These are phyloP conservation scores for Castanea crenata DNA, from an alignment of 306 rosid species.

Conservation along the genomic window DNA sequence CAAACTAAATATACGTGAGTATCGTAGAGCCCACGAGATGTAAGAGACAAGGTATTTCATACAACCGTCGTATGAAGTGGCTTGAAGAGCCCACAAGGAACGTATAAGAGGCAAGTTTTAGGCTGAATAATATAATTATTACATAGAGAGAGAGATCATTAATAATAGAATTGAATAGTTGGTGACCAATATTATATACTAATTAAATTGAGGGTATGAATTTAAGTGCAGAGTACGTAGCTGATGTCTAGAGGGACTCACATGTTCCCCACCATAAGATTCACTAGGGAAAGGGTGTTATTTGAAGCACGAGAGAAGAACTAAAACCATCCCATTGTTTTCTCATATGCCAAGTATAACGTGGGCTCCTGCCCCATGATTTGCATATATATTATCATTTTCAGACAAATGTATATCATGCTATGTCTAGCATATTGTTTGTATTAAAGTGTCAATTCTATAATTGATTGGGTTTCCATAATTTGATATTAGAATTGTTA, in stretches of 20 bases:
- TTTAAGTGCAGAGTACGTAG: neutral
- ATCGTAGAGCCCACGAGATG: no score
- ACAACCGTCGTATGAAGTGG: no score
- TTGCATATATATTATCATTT: neutral
- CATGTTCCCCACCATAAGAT: neutral
- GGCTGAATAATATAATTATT: no score
- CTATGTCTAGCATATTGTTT: neutral
- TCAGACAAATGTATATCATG: neutral
- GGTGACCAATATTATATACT: neutral
- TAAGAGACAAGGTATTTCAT: no score
- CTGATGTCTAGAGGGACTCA: neutral
- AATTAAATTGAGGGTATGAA: neutral
- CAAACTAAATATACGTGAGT: no score
- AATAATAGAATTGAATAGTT: neutral
- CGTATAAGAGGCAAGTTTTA: no score
- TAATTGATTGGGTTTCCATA: no score
- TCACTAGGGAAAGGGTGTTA: neutral
- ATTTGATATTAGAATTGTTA: no score
- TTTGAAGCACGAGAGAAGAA: neutral
- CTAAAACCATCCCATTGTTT: neutral
- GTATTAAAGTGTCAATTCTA: neutral
- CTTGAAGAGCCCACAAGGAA: no score
- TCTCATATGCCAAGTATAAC: neutral
- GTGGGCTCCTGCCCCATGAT: constrained; percentile 18
- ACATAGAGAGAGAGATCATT: neutral